Evolutionary conservation across 306 rosid species (phyloP), one percentile per base, ranked within the genome.

Genomic region (Trichosanthes truncata): DNA sequence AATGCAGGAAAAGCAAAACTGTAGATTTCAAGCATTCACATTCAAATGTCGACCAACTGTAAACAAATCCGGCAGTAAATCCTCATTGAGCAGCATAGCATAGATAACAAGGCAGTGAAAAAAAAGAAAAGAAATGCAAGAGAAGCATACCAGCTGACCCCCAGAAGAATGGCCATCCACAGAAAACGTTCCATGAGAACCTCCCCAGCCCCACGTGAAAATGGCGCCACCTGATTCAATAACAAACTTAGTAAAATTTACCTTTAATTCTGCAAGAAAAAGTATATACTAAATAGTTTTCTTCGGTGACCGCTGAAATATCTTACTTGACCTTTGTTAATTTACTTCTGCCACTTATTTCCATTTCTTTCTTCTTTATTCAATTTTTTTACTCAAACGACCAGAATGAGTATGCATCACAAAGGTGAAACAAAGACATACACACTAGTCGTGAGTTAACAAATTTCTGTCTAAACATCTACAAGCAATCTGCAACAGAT

Each of bases 201-300:
- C 98, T 83, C 97, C 97, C 98, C 98, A 94, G 52, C 98, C 98
- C 98, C 98, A 94, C 72, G 98, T 94, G 87, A 89, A 94, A 71
- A 94, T 76, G 21, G 83, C 84, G 66, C 97, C 96, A 77, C 88
- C 97, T 94, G 90, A 14, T 76, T 67, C 75, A 77, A 41, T 57
- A 48, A 74, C 25, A 67, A 82, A 48, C 81, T 81, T 51, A 6
- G 21, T 33, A 62, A 31, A 62, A 5, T 0, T 62, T 31, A n/a
- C 1, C 21, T 55, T 55, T 55, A n/a, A 20, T 55, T 20, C 4
- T 18, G 72, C 20, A 46, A 74, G 36, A 13, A 48, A 49, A 9
- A 53, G 5, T 9, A 56, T n/a, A 21, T 78, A 43, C 55, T 59
- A 52, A 51, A 75, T 3, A 23, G 36, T 17, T 9, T 46, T 74